phyloP scores from a whole-genome alignment of 1,284 basidiomycete species.

The Paramarasmius palmivorus region DNA sequence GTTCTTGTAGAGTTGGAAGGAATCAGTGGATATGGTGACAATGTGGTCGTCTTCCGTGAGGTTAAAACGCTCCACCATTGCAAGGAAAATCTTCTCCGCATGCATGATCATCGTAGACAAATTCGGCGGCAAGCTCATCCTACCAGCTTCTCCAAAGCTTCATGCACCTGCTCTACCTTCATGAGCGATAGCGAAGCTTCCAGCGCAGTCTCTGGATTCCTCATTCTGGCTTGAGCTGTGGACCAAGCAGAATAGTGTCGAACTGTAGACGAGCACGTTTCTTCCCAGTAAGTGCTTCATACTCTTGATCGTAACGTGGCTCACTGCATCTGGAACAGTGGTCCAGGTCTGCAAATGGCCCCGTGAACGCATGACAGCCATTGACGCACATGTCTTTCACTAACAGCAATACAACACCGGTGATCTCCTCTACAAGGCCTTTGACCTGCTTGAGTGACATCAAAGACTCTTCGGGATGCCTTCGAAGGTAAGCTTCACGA shows the following conservation, averaged over 20 bases:
- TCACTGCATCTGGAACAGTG: slow-evolving; percentile 20
- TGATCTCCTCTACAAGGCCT: slow-evolving; percentile 22
- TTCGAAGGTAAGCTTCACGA: too few species aligned
- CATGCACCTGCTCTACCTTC: background rate
- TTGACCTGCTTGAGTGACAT: slow-evolving; percentile 16
- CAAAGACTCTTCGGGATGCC: too few species aligned
- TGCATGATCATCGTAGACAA: slow-evolving; percentile 21
- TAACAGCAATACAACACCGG: slow-evolving; percentile 26
- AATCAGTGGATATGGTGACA: slow-evolving; percentile 30
- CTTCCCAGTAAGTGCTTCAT: background rate
- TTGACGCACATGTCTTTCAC: slow-evolving; percentile 32
- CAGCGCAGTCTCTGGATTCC: slow-evolving; percentile 24
- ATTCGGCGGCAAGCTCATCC: slow-evolving; percentile 12
- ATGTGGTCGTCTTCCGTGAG: slow-evolving; percentile 28
- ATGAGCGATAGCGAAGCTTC: slow-evolving; percentile 17
- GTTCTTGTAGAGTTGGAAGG: slow-evolving; percentile 33
- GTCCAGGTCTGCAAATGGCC: slow-evolving; percentile 25
- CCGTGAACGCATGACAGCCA: slow-evolving; percentile 32
- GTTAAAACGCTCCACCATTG: slow-evolving; percentile 14
- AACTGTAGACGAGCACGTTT: slow-evolving; percentile 25
- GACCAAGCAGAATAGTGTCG: slow-evolving; percentile 34
- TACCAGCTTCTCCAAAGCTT: slow-evolving; percentile 15
- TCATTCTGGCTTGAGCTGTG: slow-evolving; percentile 34
- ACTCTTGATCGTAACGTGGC: slow-evolving; percentile 16
- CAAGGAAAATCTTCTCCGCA: slow-evolving; percentile 19